These are phyloP conservation scores for Drechslera avenae DNA, from an alignment of 2,329 filamentous ascomycete genomes.

Conservation along the genomic window DNA sequence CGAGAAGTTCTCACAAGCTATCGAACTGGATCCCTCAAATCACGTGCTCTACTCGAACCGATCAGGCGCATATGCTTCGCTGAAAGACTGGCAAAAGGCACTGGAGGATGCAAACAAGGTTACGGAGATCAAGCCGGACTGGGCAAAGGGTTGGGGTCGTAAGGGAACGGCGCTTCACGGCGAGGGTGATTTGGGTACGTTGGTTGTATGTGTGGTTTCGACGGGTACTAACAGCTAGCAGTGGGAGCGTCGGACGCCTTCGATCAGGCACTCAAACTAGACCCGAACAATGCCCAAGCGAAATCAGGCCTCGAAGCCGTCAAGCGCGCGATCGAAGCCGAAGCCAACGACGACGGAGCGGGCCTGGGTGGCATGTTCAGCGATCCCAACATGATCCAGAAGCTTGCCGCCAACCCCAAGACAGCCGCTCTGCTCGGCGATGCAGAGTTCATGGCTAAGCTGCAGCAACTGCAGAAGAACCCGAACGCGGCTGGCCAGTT, in stretches of 20 bases:
- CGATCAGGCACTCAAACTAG: slow-evolving; percentile 90
- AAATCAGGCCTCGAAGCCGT: slow-evolving; percentile 87
- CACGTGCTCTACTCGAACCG: slow-evolving; percentile 99
- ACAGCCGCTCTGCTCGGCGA: slow-evolving; percentile 82
- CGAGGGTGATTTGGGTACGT: slow-evolving; percentile 73
- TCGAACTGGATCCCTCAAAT: slow-evolving; percentile 83
- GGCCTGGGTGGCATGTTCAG: slow-evolving; percentile 93
- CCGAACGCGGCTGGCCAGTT: slow-evolving; percentile 78
- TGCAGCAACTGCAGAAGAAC: slow-evolving; percentile 80
- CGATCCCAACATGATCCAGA: slow-evolving; percentile 86
- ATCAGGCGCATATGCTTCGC: slow-evolving; percentile 84
- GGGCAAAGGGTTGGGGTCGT: slow-evolving; percentile 94
- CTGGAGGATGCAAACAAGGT: slow-evolving; percentile 91
- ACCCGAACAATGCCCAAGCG: slow-evolving; percentile 88
- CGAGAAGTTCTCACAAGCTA: slow-evolving; percentile 92
- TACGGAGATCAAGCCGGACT: slow-evolving; percentile 93
- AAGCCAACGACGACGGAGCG: slow-evolving; percentile 68
- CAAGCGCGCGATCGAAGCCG: slow-evolving; percentile 83
- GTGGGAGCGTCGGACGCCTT: slow-evolving; percentile 87
- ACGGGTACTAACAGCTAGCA: slow-evolving; percentile 35
- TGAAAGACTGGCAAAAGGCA: slow-evolving; percentile 84
- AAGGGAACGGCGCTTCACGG: slow-evolving; percentile 93
- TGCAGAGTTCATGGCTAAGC: slow-evolving; percentile 84
- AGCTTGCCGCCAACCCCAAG: slow-evolving; percentile 94
- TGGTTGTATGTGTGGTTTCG: not conserved